Evolutionary conservation across 768 basidiomycete genomes (phyloP).

Genomic region (Boletus edulis): DNA sequence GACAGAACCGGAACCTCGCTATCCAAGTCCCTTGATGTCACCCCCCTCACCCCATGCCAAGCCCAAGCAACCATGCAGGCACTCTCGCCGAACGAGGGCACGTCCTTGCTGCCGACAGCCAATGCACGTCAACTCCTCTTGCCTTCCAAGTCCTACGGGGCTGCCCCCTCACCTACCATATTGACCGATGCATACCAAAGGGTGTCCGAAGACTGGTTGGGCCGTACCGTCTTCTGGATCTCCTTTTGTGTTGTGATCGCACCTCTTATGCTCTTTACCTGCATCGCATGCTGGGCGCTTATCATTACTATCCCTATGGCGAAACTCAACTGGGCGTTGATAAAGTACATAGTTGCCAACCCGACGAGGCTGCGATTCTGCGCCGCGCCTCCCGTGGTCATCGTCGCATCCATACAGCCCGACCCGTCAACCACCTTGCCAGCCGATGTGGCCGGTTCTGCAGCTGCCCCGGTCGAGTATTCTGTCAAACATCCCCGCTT

Average conservation of each 20-base stretch:
- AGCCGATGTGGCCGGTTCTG: slow-evolving; percentile 3
- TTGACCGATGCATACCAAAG: slow-evolving; percentile 18
- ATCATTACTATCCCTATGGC: slow-evolving; percentile 98
- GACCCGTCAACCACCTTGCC: slow-evolving; percentile 15
- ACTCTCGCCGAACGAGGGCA: slow-evolving; percentile 41
- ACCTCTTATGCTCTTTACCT: slow-evolving; percentile 85
- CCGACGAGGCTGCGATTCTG: slow-evolving; percentile 92
- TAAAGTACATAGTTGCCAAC: slow-evolving; percentile 74
- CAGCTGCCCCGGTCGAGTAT: slow-evolving; percentile 41
- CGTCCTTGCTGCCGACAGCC: slow-evolving; percentile 40
- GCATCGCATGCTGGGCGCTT: slow-evolving; percentile 90
- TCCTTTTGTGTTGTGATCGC: slow-evolving; percentile 75
- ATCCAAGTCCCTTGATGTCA: slow-evolving; percentile 45
- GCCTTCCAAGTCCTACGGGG: slow-evolving; percentile 69
- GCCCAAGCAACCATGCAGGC: slow-evolving; percentile 9
- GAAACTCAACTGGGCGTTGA: slow-evolving; percentile 92
- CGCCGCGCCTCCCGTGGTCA: slow-evolving; percentile 73
- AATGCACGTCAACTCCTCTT: slow-evolving; percentile 33
- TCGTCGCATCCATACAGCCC: slow-evolving; percentile 34
- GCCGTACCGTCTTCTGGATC: slow-evolving; percentile 81
- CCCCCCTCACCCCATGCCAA: slow-evolving; percentile 34
- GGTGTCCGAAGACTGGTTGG: slow-evolving; percentile 50
- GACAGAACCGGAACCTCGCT: slow-evolving; percentile 29
- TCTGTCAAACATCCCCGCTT: slow-evolving; percentile 72
- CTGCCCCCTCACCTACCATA: slow-evolving; percentile 38